Evolutionary conservation across 805 yeast genomes (phyloP), one percentile per base, ranked within the genome.

Genomic region (Yarrowia sp.): DNA sequence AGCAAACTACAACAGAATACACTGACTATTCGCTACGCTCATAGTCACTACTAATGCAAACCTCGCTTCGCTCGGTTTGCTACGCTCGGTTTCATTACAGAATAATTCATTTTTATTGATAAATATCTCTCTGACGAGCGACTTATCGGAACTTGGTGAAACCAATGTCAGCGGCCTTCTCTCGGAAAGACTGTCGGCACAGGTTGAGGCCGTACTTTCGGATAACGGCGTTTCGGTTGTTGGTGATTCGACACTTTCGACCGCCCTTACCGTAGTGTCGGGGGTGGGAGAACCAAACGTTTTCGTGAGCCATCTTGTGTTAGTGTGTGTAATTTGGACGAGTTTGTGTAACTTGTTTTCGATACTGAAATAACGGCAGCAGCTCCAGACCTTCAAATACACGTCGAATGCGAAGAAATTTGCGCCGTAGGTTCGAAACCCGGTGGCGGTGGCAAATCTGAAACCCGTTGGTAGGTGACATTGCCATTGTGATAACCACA

Each of bases 121-220:
- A 59, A 59, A 59, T 43, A 32, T 35, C 32, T 32, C 41, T 5
- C 5, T 26, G 9, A 1, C 22, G 41, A 42, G 41, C 15, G 8
- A 52, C 40, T 91, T 93, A 93, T 88, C 97, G 94, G 93, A 85
- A 90, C 88, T 95, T 95, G 95, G 87, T 83, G 97, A 95, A 95
- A 82, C 99, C 99, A 82, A 95, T 95, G 86, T 95, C 98, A 83
- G 86, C 82, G 80, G 99, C 98, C 87, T 88, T 94, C 87, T 95
- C 99, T 89, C 99, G 93, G 98, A 95, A 95, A 87, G 97, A 94
- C 88, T 95, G 99, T 91, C 99, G 97, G 87, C 98, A 94, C 89
- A 95, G 88, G 93, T 92, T 89, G 82, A 95, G 87, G 82, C 97
- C 99, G 95, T 95, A 95, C 88, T 95, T 95, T 92, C 99, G 94